Percentiles rank a stretch among this genome's conserved stretches.
These are phyloP conservation scores for Diaporthe caulivora DNA, from an alignment of 2,329 filamentous ascomycete genomes.

Conservation along the genomic window DNA sequence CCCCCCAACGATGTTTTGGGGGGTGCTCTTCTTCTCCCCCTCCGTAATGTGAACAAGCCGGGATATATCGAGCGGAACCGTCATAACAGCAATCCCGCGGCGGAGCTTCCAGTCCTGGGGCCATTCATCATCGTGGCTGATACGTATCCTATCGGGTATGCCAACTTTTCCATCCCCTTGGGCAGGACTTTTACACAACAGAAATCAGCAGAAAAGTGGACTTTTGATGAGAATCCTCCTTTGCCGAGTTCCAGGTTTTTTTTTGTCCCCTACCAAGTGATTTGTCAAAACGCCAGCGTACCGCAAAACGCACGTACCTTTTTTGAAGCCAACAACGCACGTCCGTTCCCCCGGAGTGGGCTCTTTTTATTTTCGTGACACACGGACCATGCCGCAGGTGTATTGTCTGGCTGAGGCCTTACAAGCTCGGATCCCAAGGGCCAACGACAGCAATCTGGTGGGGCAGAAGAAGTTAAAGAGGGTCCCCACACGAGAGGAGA, in stretches of 20 bases:
- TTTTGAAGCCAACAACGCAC: not conserved
- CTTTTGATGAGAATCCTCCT: slow-evolving; percentile 17
- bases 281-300: not conserved
- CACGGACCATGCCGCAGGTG: slow-evolving; percentile 7
- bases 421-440: slow-evolving; percentile 7
- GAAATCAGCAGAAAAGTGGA: slow-evolving; percentile 28
- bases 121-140: not conserved
- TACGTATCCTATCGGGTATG: slow-evolving; percentile 10
- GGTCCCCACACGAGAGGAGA: not conserved
- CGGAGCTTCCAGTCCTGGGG: slow-evolving; percentile 13
- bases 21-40: too few relatives aligned
- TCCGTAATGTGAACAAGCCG: not conserved
- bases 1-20: too few relatives aligned
- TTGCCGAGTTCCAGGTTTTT: not conserved
- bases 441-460: slow-evolving; percentile 18
- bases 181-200: slow-evolving; percentile 16
- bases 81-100: not conserved
- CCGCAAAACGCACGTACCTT: not conserved
- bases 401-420: not conserved
- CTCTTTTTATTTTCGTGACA: not conserved
- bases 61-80: not conserved
- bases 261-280: not conserved
- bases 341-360: not conserved
- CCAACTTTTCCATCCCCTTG: slow-evolving; percentile 9
- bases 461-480: not conserved